These are phyloP conservation scores for Hyaloscypha variabilis DNA, from an alignment of 495 filamentous ascomycete genomes.

Conservation along the genomic window DNA sequence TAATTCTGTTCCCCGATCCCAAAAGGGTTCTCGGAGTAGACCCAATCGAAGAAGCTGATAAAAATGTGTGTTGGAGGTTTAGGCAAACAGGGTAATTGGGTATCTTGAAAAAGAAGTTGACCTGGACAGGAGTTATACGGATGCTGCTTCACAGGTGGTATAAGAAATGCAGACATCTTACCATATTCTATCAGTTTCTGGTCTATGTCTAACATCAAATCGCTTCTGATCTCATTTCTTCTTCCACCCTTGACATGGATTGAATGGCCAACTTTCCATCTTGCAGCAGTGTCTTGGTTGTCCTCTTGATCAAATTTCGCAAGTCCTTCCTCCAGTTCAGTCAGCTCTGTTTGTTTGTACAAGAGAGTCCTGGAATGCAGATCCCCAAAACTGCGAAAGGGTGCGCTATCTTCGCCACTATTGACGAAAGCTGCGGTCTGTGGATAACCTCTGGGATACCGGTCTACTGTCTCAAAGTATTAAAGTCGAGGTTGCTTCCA, in stretches of 20 bases:
- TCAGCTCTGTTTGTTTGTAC: slow-evolving; percentile 8
- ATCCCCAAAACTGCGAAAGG: slow-evolving; percentile 8
- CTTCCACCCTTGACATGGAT: neutral
- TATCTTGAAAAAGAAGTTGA: neutral
- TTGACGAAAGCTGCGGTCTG: slow-evolving; percentile 1
- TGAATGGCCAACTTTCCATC: slow-evolving; percentile 5
- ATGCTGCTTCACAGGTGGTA: no score
- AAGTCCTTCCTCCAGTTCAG: slow-evolving; percentile 1
- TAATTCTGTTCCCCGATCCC: neutral
- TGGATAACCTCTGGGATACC: slow-evolving; percentile 6
- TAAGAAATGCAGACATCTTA: no score
- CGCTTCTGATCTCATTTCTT: neutral
- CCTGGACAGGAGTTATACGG: no score
- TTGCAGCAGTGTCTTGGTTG: neutral
- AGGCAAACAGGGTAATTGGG: neutral
- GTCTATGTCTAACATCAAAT: slow-evolving; percentile 7
- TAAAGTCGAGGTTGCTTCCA: no score
- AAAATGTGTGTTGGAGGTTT: slow-evolving; percentile 4
- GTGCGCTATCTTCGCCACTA: slow-evolving; percentile 3
- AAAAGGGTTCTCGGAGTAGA: slow-evolving; percentile 10
- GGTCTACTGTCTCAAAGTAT: no score
- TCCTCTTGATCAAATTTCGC: slow-evolving; percentile 8
- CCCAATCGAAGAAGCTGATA: slow-evolving; percentile 11
- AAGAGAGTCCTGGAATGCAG: slow-evolving; percentile 7
- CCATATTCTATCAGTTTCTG: slow-evolving; percentile 12